Base-by-base conservation (phyloP, 306 rosid species). In the peach (Prunus persica) region DNA sequence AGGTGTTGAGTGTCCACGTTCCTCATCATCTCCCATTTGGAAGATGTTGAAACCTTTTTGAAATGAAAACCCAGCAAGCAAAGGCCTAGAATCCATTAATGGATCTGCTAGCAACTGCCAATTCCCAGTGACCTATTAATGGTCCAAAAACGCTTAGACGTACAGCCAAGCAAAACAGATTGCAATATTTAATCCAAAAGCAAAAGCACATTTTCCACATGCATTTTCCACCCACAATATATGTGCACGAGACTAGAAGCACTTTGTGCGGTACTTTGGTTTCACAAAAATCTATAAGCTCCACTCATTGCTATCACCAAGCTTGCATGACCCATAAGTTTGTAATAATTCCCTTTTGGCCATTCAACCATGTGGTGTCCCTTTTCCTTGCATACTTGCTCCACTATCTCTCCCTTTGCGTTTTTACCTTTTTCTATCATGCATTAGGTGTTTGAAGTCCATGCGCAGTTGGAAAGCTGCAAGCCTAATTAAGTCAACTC, bases 161-260 rank as follows among this genome's bases (percentile, higher is more conserved):
- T 52, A 52, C 57, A 52, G 57, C 57, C 22, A 52, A 52, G 57
- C 7, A 51, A 55, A 55, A 55, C 18, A 8, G 2, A 19, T 1
- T 16, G 3, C 18, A 55, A n/a, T n/a, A 58, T 20, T 11, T 1
- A 41, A 14, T 45, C 28, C 56, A 56, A 46, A 52, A 45, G 24
- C 67, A 55, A n/a, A 79, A 45, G 8, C 78, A 50, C 72, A 73
- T 60, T 77, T 72, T 51, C 72, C 32, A 67, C 79, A 67, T 72
- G 54, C 71, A 27, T 65, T 16, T 54, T 52, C 46, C 16, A 13
- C 62, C 73, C 57, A 82, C 60, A 69, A 64, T 74, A 32, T 32
- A 34, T 64, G 34, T 76, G 72, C 56, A 30, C 64, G 22, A 74
- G 69, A 74, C 73, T 69, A 45, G 4, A 60, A 55, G 77, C 77